These are phyloP conservation scores for Quercus robur DNA, from an alignment of 306 rosid species.

Conservation along the genomic window DNA sequence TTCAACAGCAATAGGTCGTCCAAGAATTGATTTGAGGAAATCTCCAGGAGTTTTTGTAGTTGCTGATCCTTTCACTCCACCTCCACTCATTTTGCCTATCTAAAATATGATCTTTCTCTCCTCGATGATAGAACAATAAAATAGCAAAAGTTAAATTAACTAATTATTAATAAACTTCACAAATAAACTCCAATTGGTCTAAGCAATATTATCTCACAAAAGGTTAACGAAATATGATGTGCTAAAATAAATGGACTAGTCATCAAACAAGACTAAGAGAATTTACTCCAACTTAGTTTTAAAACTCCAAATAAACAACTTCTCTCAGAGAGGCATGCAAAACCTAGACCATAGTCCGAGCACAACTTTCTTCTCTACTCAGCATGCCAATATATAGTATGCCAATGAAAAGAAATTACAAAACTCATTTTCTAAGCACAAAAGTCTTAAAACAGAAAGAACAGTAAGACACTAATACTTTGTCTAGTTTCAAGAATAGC, in stretches of 20 bases:
- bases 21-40: constrained; percentile 87
- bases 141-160: background rate
- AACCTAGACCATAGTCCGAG: background rate
- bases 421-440: too few species aligned
- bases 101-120: background rate
- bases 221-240: background rate
- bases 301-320: background rate
- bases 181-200: background rate
- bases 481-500: too few species aligned
- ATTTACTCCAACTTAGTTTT: background rate
- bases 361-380: background rate
- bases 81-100: constrained; percentile 46
- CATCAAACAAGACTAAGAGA: background rate
- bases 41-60: constrained; percentile 83
- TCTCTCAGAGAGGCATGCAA: background rate
- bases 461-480: too few species aligned
- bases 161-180: background rate
- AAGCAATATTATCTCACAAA: background rate
- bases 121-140: background rate
- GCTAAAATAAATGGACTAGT: background rate
- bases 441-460: too few species aligned
- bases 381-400: background rate
- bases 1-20: constrained; percentile 84
- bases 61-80: constrained; percentile 54
- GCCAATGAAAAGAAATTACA: too few species aligned